Base-by-base conservation (phyloP, 2,329 filamentous ascomycete genomes). In the Penicillium sp. region DNA sequence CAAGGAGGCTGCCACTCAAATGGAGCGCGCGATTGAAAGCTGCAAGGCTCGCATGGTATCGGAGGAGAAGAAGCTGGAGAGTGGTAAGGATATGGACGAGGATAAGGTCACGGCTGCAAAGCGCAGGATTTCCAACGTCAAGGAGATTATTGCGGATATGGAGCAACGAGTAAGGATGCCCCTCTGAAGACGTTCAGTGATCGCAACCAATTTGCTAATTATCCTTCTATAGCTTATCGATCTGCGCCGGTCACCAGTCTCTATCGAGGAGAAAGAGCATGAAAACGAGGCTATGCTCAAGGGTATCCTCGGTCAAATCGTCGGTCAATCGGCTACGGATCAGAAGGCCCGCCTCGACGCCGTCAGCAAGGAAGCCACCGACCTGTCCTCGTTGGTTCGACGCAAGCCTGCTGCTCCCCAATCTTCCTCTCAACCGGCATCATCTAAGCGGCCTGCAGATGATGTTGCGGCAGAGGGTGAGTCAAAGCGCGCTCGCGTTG, bases 121-220 rank as follows among this genome's bases (percentile, higher is more conserved):
- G 65, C 77, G 77, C 35, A 77, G 76, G 56, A 83, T 88, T 62
- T 78, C 79, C 5, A 86, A 89, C 58, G 85, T 87, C 25, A 84
- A 84, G 66, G 83, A 86, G 46, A 86, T 89, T 72, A 74, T 88
- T 3, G 78, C 79, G 25, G 87, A 89, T 55, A 87, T 89, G 81
- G 79, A 86, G 68, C 82, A 84, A 68, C 77, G 85, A 62, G 82
- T 84, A 73, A 75, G 78, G 52, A 13, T 16, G 16, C 11, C 10
- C 14, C 30, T 25, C n/a, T 38, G 22, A 6, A 19, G 22, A n/a
- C 3, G 4, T 4, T 51, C 4, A 3, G 13, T 16, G 35, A 52
- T 2, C 1, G 4, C 19, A 22, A 3, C 11, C 3, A 35, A 7
- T 56, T 55, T 45, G 46, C 57, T 69, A 59, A 64, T 57, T 45